Base-by-base conservation (phyloP, 2,329 filamentous ascomycete species). In the Ophiosphaerella herpotricha region DNA sequence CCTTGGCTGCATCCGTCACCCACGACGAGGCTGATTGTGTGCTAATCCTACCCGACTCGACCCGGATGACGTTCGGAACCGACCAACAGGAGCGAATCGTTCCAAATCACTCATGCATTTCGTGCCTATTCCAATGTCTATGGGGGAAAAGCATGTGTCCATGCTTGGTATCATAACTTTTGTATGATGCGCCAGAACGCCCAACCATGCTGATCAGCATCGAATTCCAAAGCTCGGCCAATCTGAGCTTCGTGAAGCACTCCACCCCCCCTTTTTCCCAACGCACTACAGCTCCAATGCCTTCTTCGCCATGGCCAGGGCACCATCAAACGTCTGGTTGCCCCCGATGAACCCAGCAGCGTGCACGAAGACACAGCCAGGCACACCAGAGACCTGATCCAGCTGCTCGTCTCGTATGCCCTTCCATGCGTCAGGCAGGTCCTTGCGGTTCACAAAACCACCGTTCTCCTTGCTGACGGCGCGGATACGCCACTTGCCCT, bases 281-380 rank as follows among this genome's bases (percentile, higher is more conserved):
- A 23, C 31, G 9, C 8, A 51, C 39, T 63, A 72, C 42, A 69
- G 50, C 13, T 76, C 83, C 55, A 90, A 76, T 2, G 89, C 88
- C 80, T 89, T 90, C 73, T 82, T 76, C 4, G 92, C 91, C 91
- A 97, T 96, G 50, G 86, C 85, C 71, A 90, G 82, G 23, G 86
- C 92, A 26, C 94, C 94, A 54, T 96, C 90, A 66, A 89, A 94
- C 0, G 89, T 95, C 80, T 89, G 88, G 76, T 97, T 95, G 2
- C 94, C 94, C 14, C 94, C 94, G 68, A 97, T 97, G 77, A 99
- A 99, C 24, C 94, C 94, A 45, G 88, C 87, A 3, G 92, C 92
- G 72, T 99, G 94, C 26, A 97, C 89, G 72, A 99, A 99, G 24
- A 99, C 87, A 55, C 90, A 87, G 6, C 92, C 90, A 5, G 79